These are phyloP conservation scores for Penicillium antarcticum DNA, from an alignment of 495 filamentous ascomycete species.

Conservation along the genomic window DNA sequence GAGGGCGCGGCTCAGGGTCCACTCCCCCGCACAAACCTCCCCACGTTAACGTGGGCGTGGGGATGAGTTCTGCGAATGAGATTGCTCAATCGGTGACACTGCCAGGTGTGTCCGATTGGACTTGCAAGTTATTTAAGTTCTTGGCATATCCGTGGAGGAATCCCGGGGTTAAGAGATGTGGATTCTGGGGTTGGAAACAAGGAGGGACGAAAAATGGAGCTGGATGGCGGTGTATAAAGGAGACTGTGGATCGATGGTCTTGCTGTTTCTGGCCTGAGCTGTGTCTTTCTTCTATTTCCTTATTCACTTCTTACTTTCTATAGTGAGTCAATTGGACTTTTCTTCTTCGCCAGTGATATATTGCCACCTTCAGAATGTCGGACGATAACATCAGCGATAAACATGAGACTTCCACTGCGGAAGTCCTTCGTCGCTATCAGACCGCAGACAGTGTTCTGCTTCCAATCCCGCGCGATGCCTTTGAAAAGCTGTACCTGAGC, in stretches of 20 bases:
- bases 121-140: neutral
- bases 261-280: neutral
- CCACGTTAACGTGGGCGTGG: neutral
- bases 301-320: neutral
- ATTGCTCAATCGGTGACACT: neutral
- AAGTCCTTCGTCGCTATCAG: constrained; percentile 28
- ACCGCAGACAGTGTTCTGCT: constrained; percentile 37
- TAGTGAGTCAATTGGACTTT: neutral
- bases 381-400: constrained; percentile 24
- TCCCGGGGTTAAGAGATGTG: neutral
- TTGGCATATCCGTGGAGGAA: neutral
- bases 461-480: constrained; percentile 53
- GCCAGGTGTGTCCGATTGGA: neutral
- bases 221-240: neutral
- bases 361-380: constrained; percentile 10
- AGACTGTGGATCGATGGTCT: neutral
- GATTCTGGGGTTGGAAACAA: neutral
- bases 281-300: neutral
- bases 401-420: constrained; percentile 12
- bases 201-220: neutral
- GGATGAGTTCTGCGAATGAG: neutral
- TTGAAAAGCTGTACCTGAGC: constrained; percentile 72
- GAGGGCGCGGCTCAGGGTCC: neutral
- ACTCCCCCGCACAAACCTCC: neutral
- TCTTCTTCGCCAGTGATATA: neutral